Conservation (phyloP, 345 rosid genomes). For the Angophora floribunda region DNA sequence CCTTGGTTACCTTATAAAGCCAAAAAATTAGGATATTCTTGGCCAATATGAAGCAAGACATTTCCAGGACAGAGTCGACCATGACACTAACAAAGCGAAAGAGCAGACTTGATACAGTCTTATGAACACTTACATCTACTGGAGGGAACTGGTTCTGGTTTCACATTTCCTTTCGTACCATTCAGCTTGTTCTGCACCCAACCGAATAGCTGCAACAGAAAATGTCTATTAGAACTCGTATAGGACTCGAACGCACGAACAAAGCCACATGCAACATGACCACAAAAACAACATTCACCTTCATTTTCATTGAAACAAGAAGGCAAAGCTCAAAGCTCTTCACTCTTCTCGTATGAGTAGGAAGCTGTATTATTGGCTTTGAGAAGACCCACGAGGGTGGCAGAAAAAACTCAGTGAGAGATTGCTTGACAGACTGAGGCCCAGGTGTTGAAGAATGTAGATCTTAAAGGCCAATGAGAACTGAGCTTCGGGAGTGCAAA, state of each 20-base stretch:
- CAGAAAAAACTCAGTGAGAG: background rate
- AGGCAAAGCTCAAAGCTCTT: background rate
- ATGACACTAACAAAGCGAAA: background rate
- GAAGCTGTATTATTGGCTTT: background rate
- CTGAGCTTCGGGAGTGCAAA: slow-evolving; percentile 8
- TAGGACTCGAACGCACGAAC: background rate
- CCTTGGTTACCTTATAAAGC: background rate
- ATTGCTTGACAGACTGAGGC: background rate
- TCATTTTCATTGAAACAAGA: slow-evolving; percentile 16
- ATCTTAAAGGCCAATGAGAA: slow-evolving; percentile 18
- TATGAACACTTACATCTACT: slow-evolving; percentile 37
- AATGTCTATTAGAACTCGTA: background rate
- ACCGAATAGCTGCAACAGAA: slow-evolving; percentile 49
- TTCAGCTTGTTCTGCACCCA: slow-evolving; percentile 87
- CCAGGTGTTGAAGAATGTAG: background rate
- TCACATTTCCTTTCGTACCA: slow-evolving; percentile 43
- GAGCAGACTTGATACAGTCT: background rate
- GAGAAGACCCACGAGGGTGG: background rate
- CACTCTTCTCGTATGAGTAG: background rate
- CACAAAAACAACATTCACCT: slow-evolving; percentile 13
- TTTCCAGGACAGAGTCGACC: background rate
- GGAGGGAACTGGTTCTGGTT: slow-evolving; percentile 31
- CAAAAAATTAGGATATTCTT: background rate
- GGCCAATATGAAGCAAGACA: background rate
- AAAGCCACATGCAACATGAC: background rate